phyloP scores from a whole-genome alignment of 139 green algal species.

The Asterochloris sp. region DNA sequence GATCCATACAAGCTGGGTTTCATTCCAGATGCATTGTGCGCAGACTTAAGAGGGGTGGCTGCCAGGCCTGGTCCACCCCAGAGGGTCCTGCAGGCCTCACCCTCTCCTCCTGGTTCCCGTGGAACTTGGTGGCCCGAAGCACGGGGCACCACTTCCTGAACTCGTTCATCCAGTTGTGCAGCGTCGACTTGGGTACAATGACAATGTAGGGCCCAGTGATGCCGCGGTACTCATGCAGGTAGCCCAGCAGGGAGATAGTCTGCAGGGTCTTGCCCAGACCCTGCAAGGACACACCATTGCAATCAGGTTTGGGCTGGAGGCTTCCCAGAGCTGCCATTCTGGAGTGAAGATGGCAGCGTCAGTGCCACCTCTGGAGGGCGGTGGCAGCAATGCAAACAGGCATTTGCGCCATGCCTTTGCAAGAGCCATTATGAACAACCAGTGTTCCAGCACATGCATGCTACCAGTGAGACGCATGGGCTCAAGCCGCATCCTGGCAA shows the following conservation, averaged over 20 bases:
- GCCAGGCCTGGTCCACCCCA: no score
- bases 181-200: constrained; percentile 96
- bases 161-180: constrained; percentile 99
- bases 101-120: constrained; percentile 90
- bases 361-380: no score
- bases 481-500: neutral
- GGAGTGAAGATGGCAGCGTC: no score
- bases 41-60: no score
- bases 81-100: constrained; percentile 28
- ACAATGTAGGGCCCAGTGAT: constrained; percentile 97
- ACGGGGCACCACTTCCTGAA: constrained; percentile 92
- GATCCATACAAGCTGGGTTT: no score
- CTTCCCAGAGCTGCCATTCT: no score
- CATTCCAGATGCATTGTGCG: no score
- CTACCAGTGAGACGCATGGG: neutral
- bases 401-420: no score
- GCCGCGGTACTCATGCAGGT: constrained; percentile 93
- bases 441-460: neutral
- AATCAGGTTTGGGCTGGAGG: no score
- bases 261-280: constrained; percentile 98
- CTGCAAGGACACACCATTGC: constrained; percentile 35
- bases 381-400: no score
- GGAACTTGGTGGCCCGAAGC: constrained; percentile 91
- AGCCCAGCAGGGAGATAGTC: constrained; percentile 95
- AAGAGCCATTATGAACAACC: no score